phyloP scores from a whole-genome alignment of 2,329 filamentous ascomycete species.

The Fusarium veterinarium region DNA sequence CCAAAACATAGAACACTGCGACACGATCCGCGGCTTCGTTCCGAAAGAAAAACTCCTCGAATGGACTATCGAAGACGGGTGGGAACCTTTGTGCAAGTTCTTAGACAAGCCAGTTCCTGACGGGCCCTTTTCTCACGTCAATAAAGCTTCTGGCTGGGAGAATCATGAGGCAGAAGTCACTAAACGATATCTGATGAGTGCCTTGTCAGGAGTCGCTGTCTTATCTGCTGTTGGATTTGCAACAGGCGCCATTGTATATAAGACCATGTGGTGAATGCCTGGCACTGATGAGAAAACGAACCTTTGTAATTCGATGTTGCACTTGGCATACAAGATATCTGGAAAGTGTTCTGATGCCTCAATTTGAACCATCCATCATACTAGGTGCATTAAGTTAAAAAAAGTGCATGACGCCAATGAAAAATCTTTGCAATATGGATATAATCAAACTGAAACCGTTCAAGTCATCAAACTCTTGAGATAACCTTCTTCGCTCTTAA shows the following conservation, averaged over 20 bases:
- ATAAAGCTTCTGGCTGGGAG: background rate
- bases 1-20: background rate
- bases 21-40: constrained; percentile 18
- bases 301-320: no score
- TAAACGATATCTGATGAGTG: background rate
- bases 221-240: background rate
- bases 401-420: no score
- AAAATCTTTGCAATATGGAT: no score
- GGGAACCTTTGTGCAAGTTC: constrained; percentile 29
- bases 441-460: no score
- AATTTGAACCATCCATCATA: no score
- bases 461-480: background rate
- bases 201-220: background rate
- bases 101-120: constrained; percentile 6
- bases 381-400: no score
- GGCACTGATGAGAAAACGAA: background rate
- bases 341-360: no score
- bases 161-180: background rate
- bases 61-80: constrained; percentile 17
- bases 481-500: no score
- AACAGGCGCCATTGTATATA: background rate
- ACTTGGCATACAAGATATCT: no score
- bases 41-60: constrained; percentile 14
- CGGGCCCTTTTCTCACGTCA: constrained; percentile 13
- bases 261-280: background rate